Evolutionary conservation across 768 basidiomycete genomes (phyloP).

Genomic region (Macrolepiota fuliginosa): DNA sequence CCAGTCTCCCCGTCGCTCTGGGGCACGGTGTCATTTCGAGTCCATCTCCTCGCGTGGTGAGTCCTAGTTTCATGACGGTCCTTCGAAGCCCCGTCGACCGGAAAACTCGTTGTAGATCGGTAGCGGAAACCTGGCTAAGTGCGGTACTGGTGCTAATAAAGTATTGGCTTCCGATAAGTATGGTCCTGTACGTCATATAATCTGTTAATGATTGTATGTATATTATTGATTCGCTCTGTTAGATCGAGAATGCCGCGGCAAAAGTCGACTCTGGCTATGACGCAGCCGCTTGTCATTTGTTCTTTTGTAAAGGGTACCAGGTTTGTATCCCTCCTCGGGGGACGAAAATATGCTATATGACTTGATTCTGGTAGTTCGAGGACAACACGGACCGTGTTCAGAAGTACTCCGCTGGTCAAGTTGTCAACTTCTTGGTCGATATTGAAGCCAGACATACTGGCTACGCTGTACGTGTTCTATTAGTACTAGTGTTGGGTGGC

Average conservation of each 20-base stretch:
- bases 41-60: conserved; percentile 26
- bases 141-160: conserved; percentile 27
- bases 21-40: conserved; percentile 28
- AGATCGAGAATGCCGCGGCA: conserved; percentile 31
- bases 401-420: conserved; percentile 25
- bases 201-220: neutral
- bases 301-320: conserved; percentile 32
- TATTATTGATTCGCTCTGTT: neutral
- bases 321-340: conserved; percentile 10
- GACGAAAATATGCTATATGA: neutral
- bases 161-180: conserved; percentile 26
- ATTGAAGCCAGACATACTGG: conserved; percentile 34
- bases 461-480: conserved; percentile 23
- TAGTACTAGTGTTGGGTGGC: no score
- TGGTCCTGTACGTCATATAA: conserved; percentile 25
- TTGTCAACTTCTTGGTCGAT: conserved; percentile 29
- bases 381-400: conserved; percentile 29
- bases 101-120: conserved; percentile 22
- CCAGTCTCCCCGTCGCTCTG: conserved; percentile 13
- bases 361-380: conserved; percentile 19
- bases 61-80: neutral
- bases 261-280: conserved; percentile 28
- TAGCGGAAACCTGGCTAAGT: conserved; percentile 26
- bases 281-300: conserved; percentile 30
- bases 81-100: neutral